A percentile compares a stretch with the other conserved stretches of the same genome.
These are phyloP conservation scores for Colletotrichum chrysophilum DNA, from an alignment of 2,329 filamentous ascomycete genomes.

Conservation along the genomic window DNA sequence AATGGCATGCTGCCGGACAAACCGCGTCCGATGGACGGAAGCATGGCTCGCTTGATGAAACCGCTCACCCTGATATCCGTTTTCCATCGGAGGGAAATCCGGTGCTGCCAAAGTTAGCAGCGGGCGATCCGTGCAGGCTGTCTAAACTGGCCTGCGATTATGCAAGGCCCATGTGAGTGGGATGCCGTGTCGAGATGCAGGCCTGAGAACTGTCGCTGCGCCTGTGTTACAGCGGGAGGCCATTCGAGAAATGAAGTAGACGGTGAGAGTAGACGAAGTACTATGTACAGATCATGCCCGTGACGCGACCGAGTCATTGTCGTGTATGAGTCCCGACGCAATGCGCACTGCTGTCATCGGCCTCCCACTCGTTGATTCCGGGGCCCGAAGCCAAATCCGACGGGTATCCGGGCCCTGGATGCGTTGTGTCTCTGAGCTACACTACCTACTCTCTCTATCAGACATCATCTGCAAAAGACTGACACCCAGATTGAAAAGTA, in stretches of 20 bases:
- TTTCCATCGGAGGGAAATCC: background rate
- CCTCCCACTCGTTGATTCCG: background rate
- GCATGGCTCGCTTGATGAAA: background rate
- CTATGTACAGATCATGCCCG: too few species aligned
- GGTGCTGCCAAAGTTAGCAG: background rate
- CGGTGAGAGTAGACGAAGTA: background rate
- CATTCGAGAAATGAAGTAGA: background rate
- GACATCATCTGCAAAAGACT: fast-evolving
- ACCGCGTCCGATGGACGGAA: background rate
- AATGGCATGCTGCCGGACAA: background rate
- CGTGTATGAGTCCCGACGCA: background rate
- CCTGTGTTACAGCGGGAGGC: background rate
- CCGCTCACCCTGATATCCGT: background rate
- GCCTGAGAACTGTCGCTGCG: background rate
- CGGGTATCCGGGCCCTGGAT: background rate
- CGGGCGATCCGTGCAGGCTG: background rate
- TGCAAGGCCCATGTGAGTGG: background rate
- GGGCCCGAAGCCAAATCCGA: background rate
- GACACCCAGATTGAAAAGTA: background rate
- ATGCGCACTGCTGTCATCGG: background rate
- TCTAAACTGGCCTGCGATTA: background rate
- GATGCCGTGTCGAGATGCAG: background rate
- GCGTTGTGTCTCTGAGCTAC: background rate
- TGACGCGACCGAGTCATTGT: background rate
- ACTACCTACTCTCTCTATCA: background rate